phyloP scores from a whole-genome alignment of 352 stramenopile species.

The Pythium folliculosum region DNA sequence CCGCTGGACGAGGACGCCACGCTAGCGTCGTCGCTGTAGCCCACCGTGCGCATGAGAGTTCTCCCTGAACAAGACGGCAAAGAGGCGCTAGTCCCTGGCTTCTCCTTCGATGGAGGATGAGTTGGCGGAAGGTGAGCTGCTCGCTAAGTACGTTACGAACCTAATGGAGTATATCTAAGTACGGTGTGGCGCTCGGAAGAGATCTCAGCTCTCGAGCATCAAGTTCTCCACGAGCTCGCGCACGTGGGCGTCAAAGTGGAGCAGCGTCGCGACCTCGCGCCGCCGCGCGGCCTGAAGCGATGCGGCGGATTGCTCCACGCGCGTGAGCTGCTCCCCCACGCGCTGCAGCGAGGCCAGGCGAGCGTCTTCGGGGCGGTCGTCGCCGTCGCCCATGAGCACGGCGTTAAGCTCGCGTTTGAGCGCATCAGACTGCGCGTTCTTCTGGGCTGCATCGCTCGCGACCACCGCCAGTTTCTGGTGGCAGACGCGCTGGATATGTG shows the following conservation, averaged over 20 bases:
- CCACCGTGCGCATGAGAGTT: background rate
- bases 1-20: conserved; percentile 3
- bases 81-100: background rate
- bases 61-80: background rate
- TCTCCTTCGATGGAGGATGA: background rate
- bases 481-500: conserved; percentile 9
- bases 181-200: background rate
- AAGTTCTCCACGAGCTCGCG: conserved; percentile 19
- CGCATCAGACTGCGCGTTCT: background rate
- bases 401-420: conserved; percentile 14
- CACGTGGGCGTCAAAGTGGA: conserved; percentile 28
- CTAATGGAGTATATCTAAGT: background rate
- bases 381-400: background rate
- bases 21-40: conserved; percentile 9
- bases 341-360: background rate
- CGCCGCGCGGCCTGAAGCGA: background rate
- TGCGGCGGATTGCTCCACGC: background rate
- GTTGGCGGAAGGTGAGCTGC: background rate
- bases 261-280: conserved; percentile 21
- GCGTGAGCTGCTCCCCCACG: conserved; percentile 17
- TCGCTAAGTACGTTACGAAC: conserved; percentile 14
- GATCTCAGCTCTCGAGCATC: conserved; percentile 4
- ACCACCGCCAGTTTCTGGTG: conserved; percentile 8
- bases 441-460: background rate
- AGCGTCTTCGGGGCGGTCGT: background rate